Percentiles rank a stretch among this genome's conserved stretches.
Evolutionary conservation across 2,329 filamentous ascomycete genomes (phyloP).

Genomic region (Gliomastix tumulicola): DNA sequence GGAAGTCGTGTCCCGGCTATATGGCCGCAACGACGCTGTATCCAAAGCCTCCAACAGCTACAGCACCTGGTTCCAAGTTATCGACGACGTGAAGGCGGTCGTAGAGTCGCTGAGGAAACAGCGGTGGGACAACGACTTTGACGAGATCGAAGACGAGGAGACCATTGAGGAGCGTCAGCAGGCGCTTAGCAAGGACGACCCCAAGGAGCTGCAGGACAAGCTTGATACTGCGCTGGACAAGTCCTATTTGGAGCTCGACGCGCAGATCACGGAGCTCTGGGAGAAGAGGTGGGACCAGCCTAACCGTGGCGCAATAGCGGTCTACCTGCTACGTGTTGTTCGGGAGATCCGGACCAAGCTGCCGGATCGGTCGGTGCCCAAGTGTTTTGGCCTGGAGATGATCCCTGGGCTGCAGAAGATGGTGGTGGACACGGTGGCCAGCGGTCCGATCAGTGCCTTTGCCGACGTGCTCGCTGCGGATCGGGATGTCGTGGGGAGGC

Average conservation of each 20-base stretch:
- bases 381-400: conserved; percentile 51
- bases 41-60: conserved; percentile 57
- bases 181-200: conserved; percentile 66
- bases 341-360: conserved; percentile 66
- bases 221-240: conserved; percentile 48
- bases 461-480: conserved; percentile 29
- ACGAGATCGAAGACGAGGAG: conserved; percentile 68
- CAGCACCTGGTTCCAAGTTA: conserved; percentile 63
- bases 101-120: conserved; percentile 60
- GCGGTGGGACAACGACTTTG: conserved; percentile 69
- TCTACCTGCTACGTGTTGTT: conserved; percentile 66
- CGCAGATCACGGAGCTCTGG: conserved; percentile 46
- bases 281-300: conserved; percentile 32
- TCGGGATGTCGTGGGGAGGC: conserved; percentile 49
- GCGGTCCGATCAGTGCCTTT: conserved; percentile 41
- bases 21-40: conserved; percentile 65
- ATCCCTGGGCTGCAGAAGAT: conserved; percentile 58
- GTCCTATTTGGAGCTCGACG: conserved; percentile 52
- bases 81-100: conserved; percentile 58
- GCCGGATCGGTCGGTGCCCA: conserved; percentile 42
- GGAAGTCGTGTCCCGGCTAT: conserved; percentile 59
- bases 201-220: conserved; percentile 51
- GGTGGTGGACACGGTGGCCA: conserved; percentile 47
- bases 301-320: conserved; percentile 44
- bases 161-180: conserved; percentile 60